Evolutionary conservation across 2,329 filamentous ascomycete species (phyloP).

Genomic region (Chaetothyriales sp.): DNA sequence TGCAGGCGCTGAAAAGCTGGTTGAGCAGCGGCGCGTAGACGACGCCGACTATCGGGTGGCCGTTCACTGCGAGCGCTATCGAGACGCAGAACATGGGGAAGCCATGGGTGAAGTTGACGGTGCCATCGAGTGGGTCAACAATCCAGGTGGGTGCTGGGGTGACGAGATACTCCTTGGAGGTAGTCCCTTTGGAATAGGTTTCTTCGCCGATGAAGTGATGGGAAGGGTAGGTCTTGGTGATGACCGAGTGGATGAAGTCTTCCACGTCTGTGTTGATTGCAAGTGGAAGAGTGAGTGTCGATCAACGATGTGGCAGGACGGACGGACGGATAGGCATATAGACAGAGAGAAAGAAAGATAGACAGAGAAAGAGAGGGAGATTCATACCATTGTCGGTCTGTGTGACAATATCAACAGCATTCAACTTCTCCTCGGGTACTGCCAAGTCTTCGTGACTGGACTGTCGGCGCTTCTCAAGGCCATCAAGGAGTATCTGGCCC

Average conservation of each 20-base stretch:
- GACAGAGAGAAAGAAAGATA: not conserved
- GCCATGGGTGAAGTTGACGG: slow-evolving; percentile 68
- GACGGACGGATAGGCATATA: not conserved
- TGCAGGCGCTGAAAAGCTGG: slow-evolving; percentile 56
- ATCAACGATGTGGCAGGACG: not conserved
- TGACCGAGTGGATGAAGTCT: slow-evolving; percentile 50
- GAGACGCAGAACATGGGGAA: slow-evolving; percentile 74
- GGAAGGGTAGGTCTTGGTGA: slow-evolving; percentile 46
- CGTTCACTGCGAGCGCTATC: slow-evolving; percentile 52
- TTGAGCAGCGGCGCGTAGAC: slow-evolving; percentile 58
- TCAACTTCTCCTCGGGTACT: slow-evolving; percentile 52
- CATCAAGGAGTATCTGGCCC: slow-evolving; percentile 52
- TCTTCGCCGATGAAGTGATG: slow-evolving; percentile 72
- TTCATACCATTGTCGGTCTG: slow-evolving; percentile 56
- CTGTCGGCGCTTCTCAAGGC: slow-evolving; percentile 42
- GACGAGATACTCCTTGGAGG: slow-evolving; percentile 56
- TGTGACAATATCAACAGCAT: slow-evolving; percentile 63
- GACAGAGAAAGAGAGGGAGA: not conserved
- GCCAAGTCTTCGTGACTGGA: slow-evolving; percentile 12
- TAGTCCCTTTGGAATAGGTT: slow-evolving; percentile 51
- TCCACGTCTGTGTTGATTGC: slow-evolving; percentile 48
- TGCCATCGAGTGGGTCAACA: slow-evolving; percentile 64
- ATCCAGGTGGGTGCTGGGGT: slow-evolving; percentile 54
- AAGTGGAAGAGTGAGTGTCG: not conserved
- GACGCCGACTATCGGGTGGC: slow-evolving; percentile 52